Evolutionary conservation across 73 alveolate species (phyloP).

Genomic region (Paramecium sonneborni): DNA sequence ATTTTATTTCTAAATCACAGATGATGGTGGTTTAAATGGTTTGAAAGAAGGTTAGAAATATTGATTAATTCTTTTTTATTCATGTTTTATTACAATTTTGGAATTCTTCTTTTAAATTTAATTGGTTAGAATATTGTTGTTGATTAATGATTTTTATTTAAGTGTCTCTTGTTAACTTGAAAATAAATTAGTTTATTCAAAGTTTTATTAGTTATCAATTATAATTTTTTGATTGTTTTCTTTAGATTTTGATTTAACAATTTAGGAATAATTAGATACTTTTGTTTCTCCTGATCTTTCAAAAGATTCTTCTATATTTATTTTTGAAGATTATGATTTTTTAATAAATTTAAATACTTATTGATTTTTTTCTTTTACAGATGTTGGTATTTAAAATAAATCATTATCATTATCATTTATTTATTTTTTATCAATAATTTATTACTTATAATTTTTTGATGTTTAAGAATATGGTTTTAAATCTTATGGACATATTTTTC

Average conservation of each 20-base stretch:
- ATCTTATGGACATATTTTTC: slow-evolving; percentile 3
- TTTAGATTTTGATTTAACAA: neutral
- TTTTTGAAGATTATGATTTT: neutral
- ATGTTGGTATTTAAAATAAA: neutral
- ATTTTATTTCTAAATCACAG: neutral
- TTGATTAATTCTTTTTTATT: neutral
- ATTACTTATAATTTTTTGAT: neutral
- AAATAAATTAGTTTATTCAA: neutral
- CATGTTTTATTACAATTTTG: neutral
- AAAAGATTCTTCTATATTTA: neutral
- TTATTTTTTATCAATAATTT: neutral
- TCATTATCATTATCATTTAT: neutral
- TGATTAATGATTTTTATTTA: neutral
- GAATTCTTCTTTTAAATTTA: neutral
- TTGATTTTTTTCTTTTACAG: neutral
- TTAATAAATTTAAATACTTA: slow-evolving; percentile 6
- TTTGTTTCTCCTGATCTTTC: neutral
- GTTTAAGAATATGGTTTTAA: slow-evolving; percentile 8
- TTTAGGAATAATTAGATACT: neutral
- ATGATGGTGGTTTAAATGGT: slow-evolving; percentile 27
- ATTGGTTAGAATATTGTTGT: neutral
- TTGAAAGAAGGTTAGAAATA: slow-evolving; percentile 3
- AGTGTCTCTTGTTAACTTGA: neutral
- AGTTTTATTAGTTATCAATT: neutral
- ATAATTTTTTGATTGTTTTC: neutral